Base-by-base conservation (phyloP, 2,329 filamentous ascomycete species). In the Fonsecaea monophora region DNA sequence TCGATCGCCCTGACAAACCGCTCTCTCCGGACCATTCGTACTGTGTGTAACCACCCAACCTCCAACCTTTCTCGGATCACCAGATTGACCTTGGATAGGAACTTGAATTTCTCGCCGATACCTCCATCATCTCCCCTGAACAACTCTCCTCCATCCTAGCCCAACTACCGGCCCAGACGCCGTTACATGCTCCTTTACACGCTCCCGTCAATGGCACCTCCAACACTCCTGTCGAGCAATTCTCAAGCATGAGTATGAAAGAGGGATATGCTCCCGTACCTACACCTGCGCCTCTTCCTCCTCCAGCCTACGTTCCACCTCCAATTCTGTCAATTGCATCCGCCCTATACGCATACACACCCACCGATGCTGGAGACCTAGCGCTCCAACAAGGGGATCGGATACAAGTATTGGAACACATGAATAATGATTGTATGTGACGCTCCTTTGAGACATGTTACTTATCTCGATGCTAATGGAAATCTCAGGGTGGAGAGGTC, bases 101-200 rank as follows among this genome's bases (percentile, higher is more conserved):
- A 82, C 90, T 97, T 68, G 93, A 97, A 79, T 91, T 89, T 73
- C 91, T 98, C 68, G 87, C 92, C 72, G 94, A 97, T 78, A 88
- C 90, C 75, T 89, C 89, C 72, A 84, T 94, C 75, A 92, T 98
- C 77, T 88, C 86, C 70, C 89, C 91, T 67, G 82, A 88, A 64
- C 88, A 90, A 75, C 92, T 94, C 77, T 89, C 92, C 75, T 85
- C 85, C 60, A 92, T 97, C 77, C 84, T 89, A 75, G 81, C 83
- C 70, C 85, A 91, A 74, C 89, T 98, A 37, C 94, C 94, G 40
- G 81, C 85, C 71, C 91, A 93, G 76, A 75, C 74, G 70, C 75
- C 74, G 63, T 72, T 77, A 53, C 76, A 77, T 60, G 73, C 77
- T 60, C 75, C 77, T 34, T 61, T 78, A 65, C 72, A 73, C 30